Conservation (phyloP, 192 early-diverging fungal species). For the Dimargaris cristalligena region DNA sequence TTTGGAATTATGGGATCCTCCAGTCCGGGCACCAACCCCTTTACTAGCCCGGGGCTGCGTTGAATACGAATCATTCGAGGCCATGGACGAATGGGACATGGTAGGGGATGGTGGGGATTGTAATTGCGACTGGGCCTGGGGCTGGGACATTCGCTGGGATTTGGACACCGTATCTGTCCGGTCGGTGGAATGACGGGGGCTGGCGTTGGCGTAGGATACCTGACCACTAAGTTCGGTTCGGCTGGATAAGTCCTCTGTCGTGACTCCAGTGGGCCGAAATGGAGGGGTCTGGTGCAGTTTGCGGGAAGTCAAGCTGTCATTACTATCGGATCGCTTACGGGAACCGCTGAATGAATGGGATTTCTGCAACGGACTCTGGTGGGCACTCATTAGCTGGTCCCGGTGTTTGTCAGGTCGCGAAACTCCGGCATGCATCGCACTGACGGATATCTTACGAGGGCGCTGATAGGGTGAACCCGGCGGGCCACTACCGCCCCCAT, state of each 20-base stretch:
- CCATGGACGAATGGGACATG: conserved; percentile 1
- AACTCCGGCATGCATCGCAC: neutral
- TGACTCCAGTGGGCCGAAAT: neutral
- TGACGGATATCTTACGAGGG: neutral
- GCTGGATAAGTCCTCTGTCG: neutral
- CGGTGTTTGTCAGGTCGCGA: neutral
- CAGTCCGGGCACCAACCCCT: neutral
- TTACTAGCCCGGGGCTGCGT: neutral
- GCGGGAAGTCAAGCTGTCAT: neutral
- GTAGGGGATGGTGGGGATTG: neutral
- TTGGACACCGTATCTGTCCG: too few species aligned
- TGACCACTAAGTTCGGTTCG: neutral
- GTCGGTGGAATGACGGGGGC: too few species aligned
- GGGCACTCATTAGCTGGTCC: neutral
- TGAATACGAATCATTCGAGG: neutral
- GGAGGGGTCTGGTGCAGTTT: neutral
- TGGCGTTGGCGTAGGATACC: neutral
- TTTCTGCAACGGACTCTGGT: conserved; percentile 1
- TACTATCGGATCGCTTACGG: neutral
- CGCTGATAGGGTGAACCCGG: neutral
- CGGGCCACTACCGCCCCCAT: too few species aligned
- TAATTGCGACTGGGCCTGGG: neutral
- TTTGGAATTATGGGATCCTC: neutral
- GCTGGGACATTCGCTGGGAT: neutral
- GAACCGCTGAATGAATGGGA: conserved; percentile 1